Evolutionary conservation across 495 filamentous ascomycete species (phyloP).

Genomic region (Aspergillus affinis): DNA sequence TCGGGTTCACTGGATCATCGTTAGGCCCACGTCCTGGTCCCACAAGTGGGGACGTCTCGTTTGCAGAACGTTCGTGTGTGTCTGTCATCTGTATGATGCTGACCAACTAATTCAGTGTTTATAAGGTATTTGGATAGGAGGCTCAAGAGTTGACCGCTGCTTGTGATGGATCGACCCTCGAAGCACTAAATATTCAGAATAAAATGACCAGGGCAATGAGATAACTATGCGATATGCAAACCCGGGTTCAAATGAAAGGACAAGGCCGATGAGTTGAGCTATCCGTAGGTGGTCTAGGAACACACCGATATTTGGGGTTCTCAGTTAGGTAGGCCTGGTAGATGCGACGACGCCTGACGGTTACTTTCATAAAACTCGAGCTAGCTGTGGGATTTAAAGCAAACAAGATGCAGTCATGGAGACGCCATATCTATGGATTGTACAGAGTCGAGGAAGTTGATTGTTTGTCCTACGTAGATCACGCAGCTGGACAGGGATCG

Average conservation of each 20-base stretch:
- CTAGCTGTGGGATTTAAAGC: background rate
- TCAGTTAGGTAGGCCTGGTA: background rate
- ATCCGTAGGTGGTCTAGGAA: background rate
- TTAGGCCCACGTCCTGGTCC: conserved; percentile 24
- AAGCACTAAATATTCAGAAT: background rate
- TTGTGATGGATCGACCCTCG: background rate
- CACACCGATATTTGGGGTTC: background rate
- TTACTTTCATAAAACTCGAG: background rate
- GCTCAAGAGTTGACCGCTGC: background rate
- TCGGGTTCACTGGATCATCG: conserved; percentile 21
- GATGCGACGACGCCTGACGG: background rate
- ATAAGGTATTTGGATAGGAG: background rate
- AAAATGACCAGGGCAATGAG: background rate
- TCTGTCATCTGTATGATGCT: conserved; percentile 13
- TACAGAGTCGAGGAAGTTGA: background rate
- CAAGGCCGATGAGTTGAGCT: background rate
- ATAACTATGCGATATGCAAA: background rate
- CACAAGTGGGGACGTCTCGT: conserved; percentile 46
- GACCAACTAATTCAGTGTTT: background rate
- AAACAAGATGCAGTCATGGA: background rate
- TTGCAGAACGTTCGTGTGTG: conserved; percentile 14
- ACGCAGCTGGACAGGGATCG: background rate
- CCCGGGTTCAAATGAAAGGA: background rate
- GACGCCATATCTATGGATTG: background rate
- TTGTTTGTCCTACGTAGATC: too few species aligned